Evolutionary conservation across 108 stramenopile species (phyloP), one percentile per base, ranked within the genome.

Genomic region (Pseudonitzschia multiseries): DNA sequence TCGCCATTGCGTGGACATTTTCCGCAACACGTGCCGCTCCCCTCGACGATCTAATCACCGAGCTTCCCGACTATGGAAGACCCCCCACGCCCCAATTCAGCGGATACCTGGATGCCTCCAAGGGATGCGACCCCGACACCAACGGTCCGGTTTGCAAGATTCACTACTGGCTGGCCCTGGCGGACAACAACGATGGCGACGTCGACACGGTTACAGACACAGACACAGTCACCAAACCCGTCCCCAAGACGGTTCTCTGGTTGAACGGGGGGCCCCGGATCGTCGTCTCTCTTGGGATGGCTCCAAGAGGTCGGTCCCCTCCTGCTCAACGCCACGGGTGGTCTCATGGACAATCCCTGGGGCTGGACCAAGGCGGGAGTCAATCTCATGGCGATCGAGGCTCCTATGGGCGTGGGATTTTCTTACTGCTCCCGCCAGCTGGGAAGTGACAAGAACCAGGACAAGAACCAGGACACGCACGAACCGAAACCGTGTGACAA

Each of bases 341-440:
- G 83, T 33, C 66, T 89, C 18, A 80, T 83, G 79, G 76, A 73
- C 0, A 89, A 89, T 67, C 87, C 87, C 24, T 87, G 68, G 40
- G 68, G 69, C 8, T 94, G 95, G 95, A 89, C 84, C 61, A 81
- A 83, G 50, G 46, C 82, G 14, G 32, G 32, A 4, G 92, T 84
- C 54, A 86, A 91, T 62, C 66, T 89, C 41, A 24, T 96, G 15
- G 89, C 80, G 50, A 57, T 96, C 32, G 95, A 96, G 72, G 73
- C 88, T 13, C 92, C 95, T 31, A 82, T 89, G 43, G 95, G 95
- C 22, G 95, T 96, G 13, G 95, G 95, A n/a, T 94, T 89, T 75
- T 74, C 71, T 8, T 54, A 57, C 20, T 60, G 71, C 42, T 51
- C 75, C 17, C 73, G 62, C 56, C 83, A 83, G 62, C 59, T 69